Conservation (phyloP, 495 filamentous ascomycete species). For the Neurospora discreta region DNA sequence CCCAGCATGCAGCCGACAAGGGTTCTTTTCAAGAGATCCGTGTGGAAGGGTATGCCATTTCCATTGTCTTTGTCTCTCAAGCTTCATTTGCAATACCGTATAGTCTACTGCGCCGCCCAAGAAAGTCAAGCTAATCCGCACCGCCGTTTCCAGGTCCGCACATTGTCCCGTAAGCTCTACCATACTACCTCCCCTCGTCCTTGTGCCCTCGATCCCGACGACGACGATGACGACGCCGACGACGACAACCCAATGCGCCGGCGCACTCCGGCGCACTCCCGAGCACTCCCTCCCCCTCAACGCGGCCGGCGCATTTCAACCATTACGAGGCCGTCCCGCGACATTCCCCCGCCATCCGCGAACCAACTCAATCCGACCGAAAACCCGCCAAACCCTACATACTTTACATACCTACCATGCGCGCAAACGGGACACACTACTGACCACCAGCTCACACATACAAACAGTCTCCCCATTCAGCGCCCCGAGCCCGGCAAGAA, state of each 20-base stretch:
- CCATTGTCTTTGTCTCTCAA: neutral
- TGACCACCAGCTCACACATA: neutral
- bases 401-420: neutral
- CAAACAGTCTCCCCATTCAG: conserved; percentile 48
- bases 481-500: conserved; percentile 50
- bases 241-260: neutral
- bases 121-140: conserved; percentile 10
- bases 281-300: neutral
- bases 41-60: conserved; percentile 42
- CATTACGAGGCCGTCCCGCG: neutral
- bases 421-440: neutral
- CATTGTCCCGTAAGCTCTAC: conserved; percentile 54
- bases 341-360: neutral
- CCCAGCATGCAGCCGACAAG: conserved; percentile 43
- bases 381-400: neutral
- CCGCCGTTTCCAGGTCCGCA: conserved; percentile 42
- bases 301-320: neutral
- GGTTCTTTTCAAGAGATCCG: conserved; percentile 41
- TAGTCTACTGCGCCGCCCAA: neutral
- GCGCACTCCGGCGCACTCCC: neutral
- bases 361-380: neutral
- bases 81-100: neutral
- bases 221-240: neutral
- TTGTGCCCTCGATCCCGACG: neutral
- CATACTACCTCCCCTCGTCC: neutral